Evolutionary conservation across 225 moss, liverwort and hornwort species (phyloP).

Genomic region (Sphagnum tenellum): DNA sequence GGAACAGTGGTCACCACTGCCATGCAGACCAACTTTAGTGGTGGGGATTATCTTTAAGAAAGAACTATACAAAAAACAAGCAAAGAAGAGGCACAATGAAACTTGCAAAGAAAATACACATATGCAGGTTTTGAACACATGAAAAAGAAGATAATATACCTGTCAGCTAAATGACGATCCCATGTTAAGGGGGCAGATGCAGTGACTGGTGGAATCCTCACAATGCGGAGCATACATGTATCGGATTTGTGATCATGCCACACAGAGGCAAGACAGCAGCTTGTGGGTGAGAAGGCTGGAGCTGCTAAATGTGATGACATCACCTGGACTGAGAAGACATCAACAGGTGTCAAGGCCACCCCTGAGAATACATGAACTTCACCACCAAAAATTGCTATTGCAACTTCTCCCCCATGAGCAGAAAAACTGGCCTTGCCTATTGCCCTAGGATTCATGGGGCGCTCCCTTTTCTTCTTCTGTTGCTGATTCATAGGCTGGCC

Average conservation of each 20-base stretch:
- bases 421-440: conserved; percentile 60
- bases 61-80: no score
- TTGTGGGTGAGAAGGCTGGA: conserved; percentile 87
- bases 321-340: conserved; percentile 56
- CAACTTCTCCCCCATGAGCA: conserved; percentile 78
- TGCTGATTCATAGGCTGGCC: conserved; percentile 9
- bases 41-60: no score
- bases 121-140: background rate
- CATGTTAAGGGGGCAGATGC: conserved; percentile 25
- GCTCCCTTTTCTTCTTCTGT: conserved; percentile 24
- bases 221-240: conserved; percentile 61
- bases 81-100: no score
- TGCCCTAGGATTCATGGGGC: conserved; percentile 65
- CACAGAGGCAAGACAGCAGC: conserved; percentile 84
- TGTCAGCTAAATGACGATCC: conserved; percentile 90
- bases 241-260: conserved; percentile 69
- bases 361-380: conserved; percentile 87
- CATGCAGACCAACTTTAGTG: no score
- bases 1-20: no score
- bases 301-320: conserved; percentile 42
- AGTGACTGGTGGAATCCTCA: conserved; percentile 42
- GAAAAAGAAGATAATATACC: conserved; percentile 20
- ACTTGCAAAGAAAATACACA: no score
- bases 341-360: conserved; percentile 37
- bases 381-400: conserved; percentile 54